Evolutionary conservation across 2,329 filamentous ascomycete genomes (phyloP).

Genomic region (Alternaria burnsii): DNA sequence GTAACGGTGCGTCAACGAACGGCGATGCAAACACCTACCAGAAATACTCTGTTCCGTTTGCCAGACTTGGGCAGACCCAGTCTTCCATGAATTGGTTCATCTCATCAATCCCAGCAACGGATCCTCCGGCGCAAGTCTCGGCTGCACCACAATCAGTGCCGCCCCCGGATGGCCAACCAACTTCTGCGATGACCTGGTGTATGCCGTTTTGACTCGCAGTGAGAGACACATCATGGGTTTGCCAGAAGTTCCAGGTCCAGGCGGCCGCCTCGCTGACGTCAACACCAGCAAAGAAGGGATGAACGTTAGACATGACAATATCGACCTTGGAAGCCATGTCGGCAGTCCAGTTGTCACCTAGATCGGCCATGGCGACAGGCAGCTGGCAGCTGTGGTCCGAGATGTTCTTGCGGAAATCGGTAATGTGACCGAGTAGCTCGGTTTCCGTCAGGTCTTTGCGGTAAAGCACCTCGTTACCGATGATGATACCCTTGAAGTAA

Average conservation of each 20-base stretch:
- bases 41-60: slow-evolving; percentile 90
- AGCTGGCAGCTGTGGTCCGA: slow-evolving; percentile 71
- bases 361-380: slow-evolving; percentile 84
- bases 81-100: slow-evolving; percentile 86
- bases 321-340: slow-evolving; percentile 76
- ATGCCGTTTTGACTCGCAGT: slow-evolving; percentile 59
- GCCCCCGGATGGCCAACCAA: slow-evolving; percentile 87
- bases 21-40: slow-evolving; percentile 65
- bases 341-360: slow-evolving; percentile 85
- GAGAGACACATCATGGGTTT: slow-evolving; percentile 70
- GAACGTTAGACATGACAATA: slow-evolving; percentile 94
- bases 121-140: slow-evolving; percentile 67
- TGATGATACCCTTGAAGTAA: slow-evolving; percentile 68
- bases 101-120: slow-evolving; percentile 79
- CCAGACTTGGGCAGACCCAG: slow-evolving; percentile 83
- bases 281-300: slow-evolving; percentile 92
- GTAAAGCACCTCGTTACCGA: slow-evolving; percentile 71
- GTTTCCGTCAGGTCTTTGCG: slow-evolving; percentile 71
- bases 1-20: not conserved
- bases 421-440: slow-evolving; percentile 70
- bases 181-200: slow-evolving; percentile 86
- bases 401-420: slow-evolving; percentile 72
- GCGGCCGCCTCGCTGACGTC: slow-evolving; percentile 70
- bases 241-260: slow-evolving; percentile 89
- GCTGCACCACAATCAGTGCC: slow-evolving; percentile 77